Evolutionary conservation across 768 basidiomycete genomes (phyloP).

Genomic region (Suillus subalutaceus): DNA sequence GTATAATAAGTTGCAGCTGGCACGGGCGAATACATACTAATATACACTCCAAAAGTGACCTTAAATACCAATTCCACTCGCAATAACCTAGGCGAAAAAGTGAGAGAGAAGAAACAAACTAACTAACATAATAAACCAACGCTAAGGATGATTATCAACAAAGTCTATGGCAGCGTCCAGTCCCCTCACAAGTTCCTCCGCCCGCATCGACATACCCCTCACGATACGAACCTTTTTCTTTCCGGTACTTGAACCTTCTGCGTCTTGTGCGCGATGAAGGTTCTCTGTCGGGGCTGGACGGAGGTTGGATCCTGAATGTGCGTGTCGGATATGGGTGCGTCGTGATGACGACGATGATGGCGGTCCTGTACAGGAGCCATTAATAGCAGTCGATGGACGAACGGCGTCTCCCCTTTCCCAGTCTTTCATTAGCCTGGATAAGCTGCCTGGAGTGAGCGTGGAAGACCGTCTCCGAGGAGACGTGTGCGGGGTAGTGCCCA

Average conservation of each 20-base stretch:
- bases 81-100: neutral
- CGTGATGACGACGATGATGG: slow-evolving; percentile 2
- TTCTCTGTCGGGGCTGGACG: slow-evolving; percentile 16
- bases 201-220: slow-evolving; percentile 36
- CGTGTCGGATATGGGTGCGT: slow-evolving; percentile 22
- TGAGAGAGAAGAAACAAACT: neutral
- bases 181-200: slow-evolving; percentile 39
- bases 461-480: slow-evolving; percentile 28
- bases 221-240: slow-evolving; percentile 35
- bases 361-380: slow-evolving; percentile 2
- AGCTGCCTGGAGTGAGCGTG: slow-evolving; percentile 22
- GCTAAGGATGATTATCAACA: slow-evolving; percentile 30
- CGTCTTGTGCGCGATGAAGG: slow-evolving; percentile 6
- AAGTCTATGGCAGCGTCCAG: slow-evolving; percentile 46
- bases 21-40: neutral
- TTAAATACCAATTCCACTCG: slow-evolving; percentile 1
- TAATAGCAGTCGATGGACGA: slow-evolving; percentile 1
- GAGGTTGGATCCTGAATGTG: slow-evolving; percentile 30
- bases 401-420: slow-evolving; percentile 13
- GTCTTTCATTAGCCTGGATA: slow-evolving; percentile 11
- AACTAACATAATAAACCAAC: neutral
- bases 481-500: slow-evolving; percentile 14
- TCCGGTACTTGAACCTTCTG: slow-evolving; percentile 24
- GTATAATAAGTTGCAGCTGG: neutral
- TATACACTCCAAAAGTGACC: neutral